These are phyloP conservation scores for Cryptosporidium viatorum DNA, from an alignment of 169 alveolate species.

Conservation along the genomic window DNA sequence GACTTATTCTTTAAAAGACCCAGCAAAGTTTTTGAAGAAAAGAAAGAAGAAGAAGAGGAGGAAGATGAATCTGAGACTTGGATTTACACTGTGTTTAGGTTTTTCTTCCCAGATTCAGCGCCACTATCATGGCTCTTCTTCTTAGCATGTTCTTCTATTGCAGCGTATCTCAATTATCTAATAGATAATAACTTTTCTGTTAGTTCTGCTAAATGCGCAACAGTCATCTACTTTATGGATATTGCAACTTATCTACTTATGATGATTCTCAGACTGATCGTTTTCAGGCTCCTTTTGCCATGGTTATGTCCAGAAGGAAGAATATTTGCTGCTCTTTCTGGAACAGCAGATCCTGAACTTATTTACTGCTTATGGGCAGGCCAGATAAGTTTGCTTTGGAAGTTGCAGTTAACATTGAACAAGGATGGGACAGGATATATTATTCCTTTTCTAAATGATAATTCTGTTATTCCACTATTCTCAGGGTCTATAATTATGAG, in stretches of 20 bases:
- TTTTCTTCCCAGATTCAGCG: conserved; percentile 67
- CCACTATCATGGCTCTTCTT: conserved; percentile 50
- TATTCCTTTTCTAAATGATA: conserved; percentile 1
- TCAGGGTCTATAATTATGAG: conserved; percentile 21
- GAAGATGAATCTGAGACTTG: conserved; percentile 63
- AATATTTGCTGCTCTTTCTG: conserved; percentile 73
- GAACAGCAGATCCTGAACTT: conserved; percentile 73
- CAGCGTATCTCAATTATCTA: conserved; percentile 20
- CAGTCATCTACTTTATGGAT: conserved; percentile 52
- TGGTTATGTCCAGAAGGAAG: conserved; percentile 75
- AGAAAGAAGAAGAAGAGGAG: conserved; percentile 68
- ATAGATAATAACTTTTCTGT: conserved; percentile 1
- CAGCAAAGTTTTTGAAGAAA: conserved; percentile 70
- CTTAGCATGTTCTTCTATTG: conserved; percentile 29
- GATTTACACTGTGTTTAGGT: conserved; percentile 1
- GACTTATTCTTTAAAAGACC: conserved; percentile 66
- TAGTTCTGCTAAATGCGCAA: conserved; percentile 19
- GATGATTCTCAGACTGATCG: conserved; percentile 46
- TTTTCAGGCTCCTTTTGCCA: conserved; percentile 45
- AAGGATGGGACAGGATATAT: conserved; percentile 5
- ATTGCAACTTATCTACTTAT: conserved; percentile 32
- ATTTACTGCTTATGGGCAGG: conserved; percentile 63
- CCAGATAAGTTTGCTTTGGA: conserved; percentile 51
- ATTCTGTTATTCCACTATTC: background rate
- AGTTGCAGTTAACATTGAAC: conserved; percentile 30